A percentile compares a stretch with the other conserved stretches of the same genome.
Conservation (phyloP, 371 early-diverging fungal genomes). For the Blastocladiella emersonii region DNA sequence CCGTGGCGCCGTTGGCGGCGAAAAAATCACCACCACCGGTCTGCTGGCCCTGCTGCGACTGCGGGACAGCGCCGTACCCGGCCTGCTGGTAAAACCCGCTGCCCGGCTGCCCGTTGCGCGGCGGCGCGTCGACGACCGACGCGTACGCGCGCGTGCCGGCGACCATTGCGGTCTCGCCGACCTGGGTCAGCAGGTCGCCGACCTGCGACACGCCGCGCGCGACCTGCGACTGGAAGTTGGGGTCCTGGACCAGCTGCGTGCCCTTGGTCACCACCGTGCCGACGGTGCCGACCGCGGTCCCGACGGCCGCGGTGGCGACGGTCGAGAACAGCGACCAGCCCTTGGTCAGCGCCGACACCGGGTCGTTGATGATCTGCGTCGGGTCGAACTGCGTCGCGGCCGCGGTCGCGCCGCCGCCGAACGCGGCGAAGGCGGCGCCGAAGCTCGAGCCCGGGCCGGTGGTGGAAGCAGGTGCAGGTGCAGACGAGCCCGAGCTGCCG, state of each 20-base stretch:
- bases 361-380: conserved; percentile 66
- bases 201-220: conserved; percentile 30
- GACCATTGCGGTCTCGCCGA: conserved; percentile 47
- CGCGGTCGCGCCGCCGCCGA: no score
- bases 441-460: conserved; percentile 15
- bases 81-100: background rate
- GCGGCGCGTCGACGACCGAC: conserved; percentile 6
- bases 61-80: background rate
- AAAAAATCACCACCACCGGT: no score
- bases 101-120: background rate
- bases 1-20: background rate
- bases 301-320: conserved; percentile 14
- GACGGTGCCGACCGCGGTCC: conserved; percentile 22
- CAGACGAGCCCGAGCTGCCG: conserved; percentile 31
- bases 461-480: background rate
- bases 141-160: conserved; percentile 13
- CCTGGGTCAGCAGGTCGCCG: conserved; percentile 44
- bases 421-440: no score
- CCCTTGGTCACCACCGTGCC: conserved; percentile 45
- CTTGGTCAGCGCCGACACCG: conserved; percentile 61
- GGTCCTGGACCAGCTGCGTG: conserved; percentile 68
- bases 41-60: no score
- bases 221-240: conserved; percentile 40
- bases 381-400: no score
- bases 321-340: conserved; percentile 66